Conservation (phyloP, 2,329 filamentous ascomycete genomes). For the Pseudopyricularia cyperi region DNA sequence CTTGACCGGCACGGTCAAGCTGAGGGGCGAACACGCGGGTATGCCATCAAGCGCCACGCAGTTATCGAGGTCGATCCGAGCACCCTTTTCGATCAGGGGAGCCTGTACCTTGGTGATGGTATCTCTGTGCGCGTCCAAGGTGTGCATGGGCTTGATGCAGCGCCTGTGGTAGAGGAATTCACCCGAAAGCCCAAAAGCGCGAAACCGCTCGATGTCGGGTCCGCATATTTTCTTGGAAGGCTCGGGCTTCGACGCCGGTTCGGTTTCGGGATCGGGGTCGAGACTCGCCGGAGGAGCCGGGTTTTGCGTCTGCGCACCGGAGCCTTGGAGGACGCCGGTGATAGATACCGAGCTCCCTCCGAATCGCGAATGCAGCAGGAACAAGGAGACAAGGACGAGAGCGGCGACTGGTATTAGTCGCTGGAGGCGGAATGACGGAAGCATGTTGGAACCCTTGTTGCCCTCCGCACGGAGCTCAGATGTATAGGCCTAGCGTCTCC, state of each 20-base stretch:
- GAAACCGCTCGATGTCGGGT: conserved; percentile 10
- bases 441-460: background rate
- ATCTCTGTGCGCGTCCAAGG: conserved; percentile 20
- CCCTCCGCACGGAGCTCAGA: background rate
- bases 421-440: background rate
- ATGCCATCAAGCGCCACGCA: conserved; percentile 12
- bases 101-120: conserved; percentile 22
- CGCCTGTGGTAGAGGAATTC: conserved; percentile 29
- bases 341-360: background rate
- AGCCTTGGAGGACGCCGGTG: background rate
- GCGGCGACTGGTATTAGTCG: background rate
- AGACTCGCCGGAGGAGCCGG: background rate
- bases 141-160: conserved; percentile 25
- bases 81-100: conserved; percentile 20
- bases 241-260: background rate
- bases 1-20: conserved; percentile 30
- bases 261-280: background rate
- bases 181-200: conserved; percentile 21
- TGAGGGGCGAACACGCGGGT: conserved; percentile 27
- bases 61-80: conserved; percentile 17
- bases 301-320: background rate
- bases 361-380: background rate
- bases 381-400: background rate
- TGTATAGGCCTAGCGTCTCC: background rate
- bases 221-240: conserved; percentile 1